Evolutionary conservation across 176 grass and related monocot species (phyloP).

Genomic region (Hordeum marinum): DNA sequence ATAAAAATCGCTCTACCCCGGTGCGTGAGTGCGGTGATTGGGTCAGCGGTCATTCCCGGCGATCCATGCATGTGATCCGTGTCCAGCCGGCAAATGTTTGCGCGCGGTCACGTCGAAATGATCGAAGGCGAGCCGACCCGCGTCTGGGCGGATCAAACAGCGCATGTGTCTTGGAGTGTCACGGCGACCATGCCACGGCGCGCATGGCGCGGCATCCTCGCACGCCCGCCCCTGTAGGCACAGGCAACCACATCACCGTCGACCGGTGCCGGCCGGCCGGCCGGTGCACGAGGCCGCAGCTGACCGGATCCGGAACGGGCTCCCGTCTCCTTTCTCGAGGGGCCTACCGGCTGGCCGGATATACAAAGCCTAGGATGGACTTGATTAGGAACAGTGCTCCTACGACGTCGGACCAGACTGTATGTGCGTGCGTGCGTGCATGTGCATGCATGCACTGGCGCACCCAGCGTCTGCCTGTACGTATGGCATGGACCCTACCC

Average conservation of each 20-base stretch:
- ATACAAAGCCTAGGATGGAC: neutral
- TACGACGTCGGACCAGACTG: slow-evolving; percentile 2
- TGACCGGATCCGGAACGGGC: neutral
- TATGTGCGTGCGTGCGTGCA: neutral
- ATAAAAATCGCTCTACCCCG: neutral
- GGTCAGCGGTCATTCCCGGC: neutral
- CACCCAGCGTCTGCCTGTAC: neutral
- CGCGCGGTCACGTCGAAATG: slow-evolving; percentile 16
- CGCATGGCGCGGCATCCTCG: neutral
- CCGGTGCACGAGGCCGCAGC: neutral
- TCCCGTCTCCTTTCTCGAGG: neutral
- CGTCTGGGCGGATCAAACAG: neutral
- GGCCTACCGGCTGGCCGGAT: neutral
- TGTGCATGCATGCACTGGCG: neutral
- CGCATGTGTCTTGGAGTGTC: neutral
- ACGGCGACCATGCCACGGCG: neutral
- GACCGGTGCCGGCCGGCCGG: neutral
- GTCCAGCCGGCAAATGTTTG: neutral
- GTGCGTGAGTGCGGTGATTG: neutral
- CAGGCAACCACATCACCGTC: neutral
- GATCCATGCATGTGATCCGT: neutral
- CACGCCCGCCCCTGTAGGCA: neutral
- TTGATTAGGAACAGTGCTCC: neutral
- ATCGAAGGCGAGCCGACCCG: neutral
- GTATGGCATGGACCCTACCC: neutral